Evolutionary conservation across 352 stramenopile genomes (phyloP).

Genomic region (Thraustochytrium sp.): DNA sequence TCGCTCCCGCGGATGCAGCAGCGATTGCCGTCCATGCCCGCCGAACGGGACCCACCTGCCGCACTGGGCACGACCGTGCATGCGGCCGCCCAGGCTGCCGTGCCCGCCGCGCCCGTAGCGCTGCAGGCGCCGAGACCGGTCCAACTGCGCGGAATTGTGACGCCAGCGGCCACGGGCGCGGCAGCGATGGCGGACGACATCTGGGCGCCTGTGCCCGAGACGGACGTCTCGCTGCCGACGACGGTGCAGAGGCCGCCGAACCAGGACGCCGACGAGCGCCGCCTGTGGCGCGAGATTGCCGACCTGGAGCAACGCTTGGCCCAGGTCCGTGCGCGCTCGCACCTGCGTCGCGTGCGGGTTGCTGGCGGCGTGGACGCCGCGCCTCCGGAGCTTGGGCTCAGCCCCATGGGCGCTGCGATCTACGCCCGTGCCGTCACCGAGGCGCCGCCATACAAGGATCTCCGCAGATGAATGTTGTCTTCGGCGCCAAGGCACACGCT

Average conservation of each 20-base stretch:
- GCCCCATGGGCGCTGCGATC: neutral
- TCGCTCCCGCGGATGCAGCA: neutral
- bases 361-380: neutral
- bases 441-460: neutral
- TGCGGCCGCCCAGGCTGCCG: neutral
- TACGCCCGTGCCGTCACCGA: neutral
- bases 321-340: neutral
- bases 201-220: neutral
- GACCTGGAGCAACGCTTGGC: neutral
- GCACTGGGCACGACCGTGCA: too few relatives aligned
- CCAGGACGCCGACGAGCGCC: neutral
- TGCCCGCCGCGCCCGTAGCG: too few relatives aligned
- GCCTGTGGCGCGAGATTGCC: neutral
- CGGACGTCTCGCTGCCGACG: neutral
- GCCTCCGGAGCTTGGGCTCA: neutral
- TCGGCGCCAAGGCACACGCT: neutral
- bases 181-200: neutral
- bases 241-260: neutral
- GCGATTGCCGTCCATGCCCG: neutral
- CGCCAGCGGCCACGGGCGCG: neutral
- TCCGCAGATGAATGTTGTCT: neutral
- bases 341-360: neutral
- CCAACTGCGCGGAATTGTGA: neutral
- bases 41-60: neutral
- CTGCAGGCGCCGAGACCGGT: too few relatives aligned